Evolutionary conservation across 169 alveolate genomes (phyloP).

Genomic region (Plasmodium cynomolgi): DNA sequence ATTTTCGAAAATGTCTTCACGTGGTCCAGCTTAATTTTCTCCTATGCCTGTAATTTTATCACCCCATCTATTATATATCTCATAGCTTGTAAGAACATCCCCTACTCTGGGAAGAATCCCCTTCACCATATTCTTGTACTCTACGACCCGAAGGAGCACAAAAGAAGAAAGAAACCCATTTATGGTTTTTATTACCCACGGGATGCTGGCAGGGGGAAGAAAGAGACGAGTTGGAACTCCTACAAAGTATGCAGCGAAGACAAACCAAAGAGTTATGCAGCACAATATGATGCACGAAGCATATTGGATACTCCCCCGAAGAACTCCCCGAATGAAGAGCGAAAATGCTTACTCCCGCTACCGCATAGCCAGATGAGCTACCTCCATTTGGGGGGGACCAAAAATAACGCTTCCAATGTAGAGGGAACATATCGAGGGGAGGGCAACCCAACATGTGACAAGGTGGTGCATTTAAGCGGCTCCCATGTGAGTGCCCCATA

Average conservation of each 20-base stretch:
- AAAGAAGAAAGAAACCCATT: neutral
- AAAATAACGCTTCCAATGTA: neutral
- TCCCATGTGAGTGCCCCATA: neutral
- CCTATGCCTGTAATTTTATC: conserved; percentile 75
- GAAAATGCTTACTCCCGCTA: neutral
- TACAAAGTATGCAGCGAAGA: neutral
- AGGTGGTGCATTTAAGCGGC: neutral
- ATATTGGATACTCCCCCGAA: neutral
- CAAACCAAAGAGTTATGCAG: neutral
- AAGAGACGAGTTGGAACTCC: neutral
- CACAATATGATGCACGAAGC: neutral
- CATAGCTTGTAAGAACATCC: conserved; percentile 74
- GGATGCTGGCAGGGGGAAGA: neutral
- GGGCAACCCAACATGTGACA: neutral
- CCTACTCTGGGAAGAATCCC: conserved; percentile 70
- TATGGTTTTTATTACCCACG: conserved; percentile 6
- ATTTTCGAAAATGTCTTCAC: conserved; percentile 67
- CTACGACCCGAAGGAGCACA: conserved; percentile 68
- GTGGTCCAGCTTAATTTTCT: conserved; percentile 72
- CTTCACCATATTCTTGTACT: conserved; percentile 46
- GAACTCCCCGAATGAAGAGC: neutral
- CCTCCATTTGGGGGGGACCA: neutral
- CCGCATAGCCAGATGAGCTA: neutral
- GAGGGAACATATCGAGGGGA: neutral
- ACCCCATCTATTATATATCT: conserved; percentile 75